These are phyloP conservation scores for Halteria grandinella DNA, from an alignment of 73 alveolate species.

Conservation along the genomic window DNA sequence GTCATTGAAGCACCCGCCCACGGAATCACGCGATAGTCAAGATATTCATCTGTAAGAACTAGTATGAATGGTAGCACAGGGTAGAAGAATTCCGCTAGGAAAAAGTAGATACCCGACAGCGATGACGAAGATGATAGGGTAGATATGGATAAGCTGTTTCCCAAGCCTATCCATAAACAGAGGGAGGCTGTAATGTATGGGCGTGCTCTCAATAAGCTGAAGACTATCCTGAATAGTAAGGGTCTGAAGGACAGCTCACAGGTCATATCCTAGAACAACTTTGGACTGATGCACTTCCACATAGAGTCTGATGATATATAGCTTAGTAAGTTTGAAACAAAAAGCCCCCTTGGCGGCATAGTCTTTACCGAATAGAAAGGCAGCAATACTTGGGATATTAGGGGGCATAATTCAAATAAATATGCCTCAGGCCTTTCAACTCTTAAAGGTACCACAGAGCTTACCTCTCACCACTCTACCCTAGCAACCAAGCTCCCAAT, in stretches of 20 bases:
- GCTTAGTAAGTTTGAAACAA: constrained; percentile 32
- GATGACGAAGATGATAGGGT: too few relatives aligned
- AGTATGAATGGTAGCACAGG: too few relatives aligned
- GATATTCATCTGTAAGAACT: too few relatives aligned
- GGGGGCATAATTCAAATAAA: not conserved
- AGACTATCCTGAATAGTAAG: not conserved
- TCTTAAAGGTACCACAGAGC: not conserved
- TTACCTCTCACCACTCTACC: too few relatives aligned
- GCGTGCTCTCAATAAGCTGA: constrained; percentile 40
- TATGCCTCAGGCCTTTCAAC: not conserved
- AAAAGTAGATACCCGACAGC: too few relatives aligned
- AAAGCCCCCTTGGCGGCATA: not conserved
- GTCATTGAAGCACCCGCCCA: too few relatives aligned
- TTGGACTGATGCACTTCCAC: constrained; percentile 43
- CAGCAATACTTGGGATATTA: not conserved
- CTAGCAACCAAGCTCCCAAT: too few relatives aligned
- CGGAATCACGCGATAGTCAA: too few relatives aligned
- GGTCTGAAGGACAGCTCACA: constrained; percentile 1
- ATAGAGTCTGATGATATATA: constrained; percentile 28
- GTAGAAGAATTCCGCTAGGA: too few relatives aligned
- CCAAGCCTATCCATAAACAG: too few relatives aligned
- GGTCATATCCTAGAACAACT: not conserved
- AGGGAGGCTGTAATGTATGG: constrained; percentile 16
- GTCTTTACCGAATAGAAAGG: not conserved
- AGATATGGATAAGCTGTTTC: too few relatives aligned